A percentile compares a stretch with the other conserved stretches of the same genome.
phyloP scores from a whole-genome alignment of 192 early-diverging fungal species.

The Entophlyctis luteolus region DNA sequence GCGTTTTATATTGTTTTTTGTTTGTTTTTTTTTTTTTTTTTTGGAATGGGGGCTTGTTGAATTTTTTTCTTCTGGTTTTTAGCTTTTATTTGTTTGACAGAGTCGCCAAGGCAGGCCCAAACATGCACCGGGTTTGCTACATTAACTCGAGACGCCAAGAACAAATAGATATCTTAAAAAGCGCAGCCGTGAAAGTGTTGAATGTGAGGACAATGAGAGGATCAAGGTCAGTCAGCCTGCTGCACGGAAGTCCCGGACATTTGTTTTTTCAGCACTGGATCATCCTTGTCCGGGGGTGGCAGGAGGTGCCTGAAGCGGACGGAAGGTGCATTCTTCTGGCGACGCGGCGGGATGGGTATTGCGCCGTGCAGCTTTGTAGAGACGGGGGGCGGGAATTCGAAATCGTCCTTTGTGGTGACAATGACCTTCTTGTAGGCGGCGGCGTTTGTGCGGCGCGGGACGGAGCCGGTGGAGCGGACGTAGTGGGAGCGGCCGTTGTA shows the following conservation, averaged over 20 bases:
- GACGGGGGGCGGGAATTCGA: constrained; percentile 54
- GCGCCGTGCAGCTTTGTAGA: constrained; percentile 22
- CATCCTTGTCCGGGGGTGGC: constrained; percentile 2
- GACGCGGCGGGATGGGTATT: constrained; percentile 23
- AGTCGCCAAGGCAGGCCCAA: no score
- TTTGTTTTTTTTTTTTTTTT: no score
- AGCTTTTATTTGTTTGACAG: no score
- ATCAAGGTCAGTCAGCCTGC: no score
- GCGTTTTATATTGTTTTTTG: no score
- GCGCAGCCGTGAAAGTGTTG: no score
- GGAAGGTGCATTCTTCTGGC: constrained; percentile 19
- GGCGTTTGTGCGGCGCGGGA: constrained; percentile 6
- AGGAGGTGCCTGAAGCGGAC: constrained; percentile 20
- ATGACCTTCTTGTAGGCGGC: constrained; percentile 63
- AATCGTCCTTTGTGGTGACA: constrained; percentile 65
- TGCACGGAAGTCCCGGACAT: background rate
- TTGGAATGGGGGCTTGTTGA: no score
- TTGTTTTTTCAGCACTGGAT: background rate
- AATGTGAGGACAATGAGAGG: no score
- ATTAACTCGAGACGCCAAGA: no score
- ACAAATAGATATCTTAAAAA: no score
- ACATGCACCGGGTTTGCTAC: no score
- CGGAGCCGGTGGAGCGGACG: constrained; percentile 26
- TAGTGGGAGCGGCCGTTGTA: constrained; percentile 58
- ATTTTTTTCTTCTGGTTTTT: no score